phyloP scores from a whole-genome alignment of 2,329 filamentous ascomycete genomes.

The Clarireedia sp. region DNA sequence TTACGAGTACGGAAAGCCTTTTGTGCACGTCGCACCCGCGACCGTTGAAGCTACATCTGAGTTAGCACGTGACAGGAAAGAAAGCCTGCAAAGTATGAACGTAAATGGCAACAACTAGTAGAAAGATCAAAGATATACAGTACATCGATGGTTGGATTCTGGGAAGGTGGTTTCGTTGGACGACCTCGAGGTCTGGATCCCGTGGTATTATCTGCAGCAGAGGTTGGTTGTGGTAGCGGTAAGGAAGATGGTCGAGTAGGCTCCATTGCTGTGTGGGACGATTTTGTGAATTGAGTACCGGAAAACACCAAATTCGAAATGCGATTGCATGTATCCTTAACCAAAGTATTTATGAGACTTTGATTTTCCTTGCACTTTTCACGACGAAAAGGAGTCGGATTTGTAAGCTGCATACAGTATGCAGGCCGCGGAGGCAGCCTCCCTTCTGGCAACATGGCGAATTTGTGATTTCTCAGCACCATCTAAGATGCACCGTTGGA shows the following conservation, averaged over 20 bases:
- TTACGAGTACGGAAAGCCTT: constrained; percentile 12
- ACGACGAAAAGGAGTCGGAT: no score
- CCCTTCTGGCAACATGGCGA: no score
- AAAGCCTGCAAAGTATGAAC: no score
- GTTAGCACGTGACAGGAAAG: background rate
- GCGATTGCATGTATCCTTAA: background rate
- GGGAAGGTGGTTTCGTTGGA: background rate
- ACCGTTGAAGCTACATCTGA: constrained; percentile 9
- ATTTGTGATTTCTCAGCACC: no score
- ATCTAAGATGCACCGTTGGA: no score
- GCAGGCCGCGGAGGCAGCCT: no score
- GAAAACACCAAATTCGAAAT: background rate
- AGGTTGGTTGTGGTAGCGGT: background rate
- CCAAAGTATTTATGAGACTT: no score
- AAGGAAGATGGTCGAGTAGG: background rate
- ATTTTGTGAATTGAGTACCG: no score
- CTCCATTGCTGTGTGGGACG: background rate
- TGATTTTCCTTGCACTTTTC: no score
- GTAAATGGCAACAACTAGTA: background rate
- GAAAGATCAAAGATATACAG: background rate
- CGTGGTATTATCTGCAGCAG: background rate
- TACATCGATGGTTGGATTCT: background rate
- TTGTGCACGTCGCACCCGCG: constrained; percentile 9
- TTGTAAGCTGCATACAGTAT: no score
- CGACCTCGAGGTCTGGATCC: background rate